Evolutionary conservation across 129 eudicot genomes (phyloP).

Genomic region (Centella asiatica): DNA sequence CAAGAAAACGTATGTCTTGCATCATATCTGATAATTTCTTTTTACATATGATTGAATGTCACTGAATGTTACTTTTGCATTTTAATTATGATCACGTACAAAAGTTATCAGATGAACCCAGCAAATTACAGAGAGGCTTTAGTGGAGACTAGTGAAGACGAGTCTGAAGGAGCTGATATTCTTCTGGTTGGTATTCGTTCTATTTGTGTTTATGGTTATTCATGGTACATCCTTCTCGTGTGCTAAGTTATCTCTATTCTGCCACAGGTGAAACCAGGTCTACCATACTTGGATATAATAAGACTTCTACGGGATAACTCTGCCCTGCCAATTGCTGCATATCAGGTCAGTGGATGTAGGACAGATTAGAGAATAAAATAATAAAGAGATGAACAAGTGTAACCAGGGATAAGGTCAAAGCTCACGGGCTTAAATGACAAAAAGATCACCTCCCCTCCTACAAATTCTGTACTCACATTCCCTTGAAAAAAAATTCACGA

Average conservation of each 20-base stretch:
- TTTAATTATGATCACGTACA: conserved; percentile 6
- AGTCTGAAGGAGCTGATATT: conserved; percentile 98
- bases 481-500: too few relatives aligned
- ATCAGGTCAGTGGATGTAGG: too few relatives aligned
- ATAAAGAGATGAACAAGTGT: too few relatives aligned
- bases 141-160: conserved; percentile 72
- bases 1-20: conserved; percentile 79
- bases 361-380: too few relatives aligned
- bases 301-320: conserved; percentile 87
- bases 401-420: too few relatives aligned
- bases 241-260: conserved; percentile 8
- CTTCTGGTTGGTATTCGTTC: conserved; percentile 55
- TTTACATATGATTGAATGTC: not conserved
- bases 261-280: conserved; percentile 82
- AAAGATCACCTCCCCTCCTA: too few relatives aligned
- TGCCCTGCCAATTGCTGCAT: conserved; percentile 92
- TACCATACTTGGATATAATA: conserved; percentile 89
- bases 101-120: conserved; percentile 98
- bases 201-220: not conserved
- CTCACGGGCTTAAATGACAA: too few relatives aligned
- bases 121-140: conserved; percentile 94
- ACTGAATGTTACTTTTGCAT: conserved; percentile 6
- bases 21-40: conserved; percentile 7
- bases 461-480: too few relatives aligned
- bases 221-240: not conserved